phyloP scores from a whole-genome alignment of 1,284 basidiomycete genomes.

The Ganoderma lingzhi region DNA sequence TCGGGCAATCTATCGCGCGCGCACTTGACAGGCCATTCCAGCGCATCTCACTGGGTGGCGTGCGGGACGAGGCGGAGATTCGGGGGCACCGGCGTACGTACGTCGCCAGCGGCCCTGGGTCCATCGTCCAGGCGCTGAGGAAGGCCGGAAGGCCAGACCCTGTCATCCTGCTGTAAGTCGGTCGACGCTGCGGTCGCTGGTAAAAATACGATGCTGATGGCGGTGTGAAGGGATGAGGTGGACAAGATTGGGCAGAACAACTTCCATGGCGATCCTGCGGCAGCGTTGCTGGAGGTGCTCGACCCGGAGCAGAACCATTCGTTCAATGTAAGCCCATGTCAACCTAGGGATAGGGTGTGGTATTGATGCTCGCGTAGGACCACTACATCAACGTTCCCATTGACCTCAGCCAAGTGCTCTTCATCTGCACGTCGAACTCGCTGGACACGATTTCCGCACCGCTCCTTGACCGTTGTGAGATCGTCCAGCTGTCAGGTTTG shows the following conservation, averaged over 20 bases:
- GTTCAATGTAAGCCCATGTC: constrained; percentile 67
- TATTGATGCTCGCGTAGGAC: constrained; percentile 57
- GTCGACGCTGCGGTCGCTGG: constrained; percentile 36
- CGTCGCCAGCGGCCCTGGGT: constrained; percentile 86
- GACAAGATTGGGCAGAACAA: constrained; percentile 90
- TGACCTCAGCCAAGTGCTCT: constrained; percentile 87
- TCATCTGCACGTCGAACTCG: constrained; percentile 90
- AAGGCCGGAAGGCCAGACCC: constrained; percentile 86
- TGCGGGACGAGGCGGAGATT: constrained; percentile 92
- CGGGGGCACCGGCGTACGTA: constrained; percentile 92
- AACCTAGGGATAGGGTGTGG: neutral
- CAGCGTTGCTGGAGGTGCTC: constrained; percentile 88
- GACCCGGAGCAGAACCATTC: constrained; percentile 93
- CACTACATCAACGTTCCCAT: constrained; percentile 93
- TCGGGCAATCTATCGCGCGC: constrained; percentile 88
- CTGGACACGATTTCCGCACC: constrained; percentile 91
- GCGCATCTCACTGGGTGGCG: constrained; percentile 91
- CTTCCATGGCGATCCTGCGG: constrained; percentile 90
- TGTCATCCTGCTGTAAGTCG: constrained; percentile 77
- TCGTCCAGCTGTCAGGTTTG: constrained; percentile 72
- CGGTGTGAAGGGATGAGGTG: constrained; percentile 71
- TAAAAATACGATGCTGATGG: neutral
- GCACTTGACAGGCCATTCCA: constrained; percentile 89
- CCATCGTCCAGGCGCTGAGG: constrained; percentile 89
- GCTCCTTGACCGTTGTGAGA: constrained; percentile 78